Evolutionary conservation across 2,329 filamentous ascomycete genomes (phyloP).

Genomic region (Ambrosiella beaveri): DNA sequence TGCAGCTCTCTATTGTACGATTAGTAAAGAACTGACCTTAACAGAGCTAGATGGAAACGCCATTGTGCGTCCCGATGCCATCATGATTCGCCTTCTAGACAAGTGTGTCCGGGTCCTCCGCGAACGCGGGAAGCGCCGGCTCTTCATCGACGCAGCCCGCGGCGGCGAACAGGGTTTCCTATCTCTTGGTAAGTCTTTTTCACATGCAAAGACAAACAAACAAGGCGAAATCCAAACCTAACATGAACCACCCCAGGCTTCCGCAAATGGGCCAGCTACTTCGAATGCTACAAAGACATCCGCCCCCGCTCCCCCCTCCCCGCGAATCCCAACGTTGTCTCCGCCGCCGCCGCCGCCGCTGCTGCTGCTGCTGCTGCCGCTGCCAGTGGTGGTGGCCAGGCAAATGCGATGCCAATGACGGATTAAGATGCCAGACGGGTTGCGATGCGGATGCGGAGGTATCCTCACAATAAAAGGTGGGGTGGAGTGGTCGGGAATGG

Average conservation of each 20-base stretch:
- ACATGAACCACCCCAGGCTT: constrained; percentile 27
- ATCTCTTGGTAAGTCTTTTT: constrained; percentile 29
- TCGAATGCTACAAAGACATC: constrained; percentile 34
- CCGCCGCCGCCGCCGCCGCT: not conserved
- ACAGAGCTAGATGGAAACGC: constrained; percentile 28
- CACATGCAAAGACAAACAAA: too few relatives aligned
- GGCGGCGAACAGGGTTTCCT: constrained; percentile 33
- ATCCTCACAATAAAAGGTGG: too few relatives aligned
- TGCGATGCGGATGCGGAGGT: too few relatives aligned
- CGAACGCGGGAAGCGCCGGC: constrained; percentile 31
- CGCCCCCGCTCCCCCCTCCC: not conserved
- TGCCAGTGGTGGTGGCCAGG: not conserved
- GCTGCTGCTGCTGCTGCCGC: not conserved
- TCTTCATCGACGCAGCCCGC: constrained; percentile 39
- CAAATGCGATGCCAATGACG: too few relatives aligned
- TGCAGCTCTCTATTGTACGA: not conserved
- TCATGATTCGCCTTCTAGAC: constrained; percentile 37
- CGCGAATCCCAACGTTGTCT: not conserved
- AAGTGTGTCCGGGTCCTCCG: constrained; percentile 31
- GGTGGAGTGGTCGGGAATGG: too few relatives aligned
- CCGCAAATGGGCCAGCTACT: constrained; percentile 39
- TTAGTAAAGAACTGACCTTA: not conserved
- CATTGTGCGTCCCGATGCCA: constrained; percentile 28
- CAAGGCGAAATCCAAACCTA: not conserved
- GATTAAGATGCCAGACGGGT: too few relatives aligned